Conservation (phyloP, 345 rosid genomes). For the Raphanus raphanistrum region DNA sequence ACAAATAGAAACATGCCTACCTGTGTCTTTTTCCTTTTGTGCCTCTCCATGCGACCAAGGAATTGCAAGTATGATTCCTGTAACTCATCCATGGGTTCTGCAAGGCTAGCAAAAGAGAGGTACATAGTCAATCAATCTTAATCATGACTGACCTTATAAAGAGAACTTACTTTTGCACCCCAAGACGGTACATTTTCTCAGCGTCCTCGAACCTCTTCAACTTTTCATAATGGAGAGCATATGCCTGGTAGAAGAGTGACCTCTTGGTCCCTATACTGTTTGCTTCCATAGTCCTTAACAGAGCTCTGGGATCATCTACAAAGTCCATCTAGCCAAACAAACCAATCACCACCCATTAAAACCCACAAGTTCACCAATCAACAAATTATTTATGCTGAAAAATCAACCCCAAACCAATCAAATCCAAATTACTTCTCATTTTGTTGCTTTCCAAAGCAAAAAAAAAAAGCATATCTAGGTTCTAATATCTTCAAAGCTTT, state of each 20-base stretch:
- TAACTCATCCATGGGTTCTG: conserved; percentile 83
- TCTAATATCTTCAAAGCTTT: not conserved
- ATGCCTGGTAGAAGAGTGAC: conserved; percentile 84
- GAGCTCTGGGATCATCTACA: conserved; percentile 73
- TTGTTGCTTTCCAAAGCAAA: not conserved
- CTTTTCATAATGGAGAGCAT: conserved; percentile 88
- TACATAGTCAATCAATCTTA: not conserved
- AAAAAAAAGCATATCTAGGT: not conserved
- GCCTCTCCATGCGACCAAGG: conserved; percentile 70
- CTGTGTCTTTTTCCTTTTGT: conserved; percentile 62
- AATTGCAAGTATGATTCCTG: conserved; percentile 82
- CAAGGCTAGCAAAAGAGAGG: conserved; percentile 55
- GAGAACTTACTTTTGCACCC: conserved; percentile 71
- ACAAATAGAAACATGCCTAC: conserved; percentile 37
- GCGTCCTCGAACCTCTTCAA: conserved; percentile 79
- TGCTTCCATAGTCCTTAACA: conserved; percentile 73
- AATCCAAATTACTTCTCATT: not conserved
- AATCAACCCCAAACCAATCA: conserved; percentile 46
- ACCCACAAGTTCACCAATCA: conserved; percentile 9
- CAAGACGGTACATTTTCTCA: conserved; percentile 82
- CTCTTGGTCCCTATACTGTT: conserved; percentile 66
- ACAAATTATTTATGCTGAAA: not conserved
- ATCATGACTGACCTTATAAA: not conserved
- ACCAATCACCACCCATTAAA: conserved; percentile 6
- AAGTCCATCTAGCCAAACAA: conserved; percentile 73